Percentiles rank a stretch among this genome's conserved stretches.
These are phyloP conservation scores for Starmerella potacharoeniae DNA, from an alignment of 805 yeast genomes.

Conservation along the genomic window DNA sequence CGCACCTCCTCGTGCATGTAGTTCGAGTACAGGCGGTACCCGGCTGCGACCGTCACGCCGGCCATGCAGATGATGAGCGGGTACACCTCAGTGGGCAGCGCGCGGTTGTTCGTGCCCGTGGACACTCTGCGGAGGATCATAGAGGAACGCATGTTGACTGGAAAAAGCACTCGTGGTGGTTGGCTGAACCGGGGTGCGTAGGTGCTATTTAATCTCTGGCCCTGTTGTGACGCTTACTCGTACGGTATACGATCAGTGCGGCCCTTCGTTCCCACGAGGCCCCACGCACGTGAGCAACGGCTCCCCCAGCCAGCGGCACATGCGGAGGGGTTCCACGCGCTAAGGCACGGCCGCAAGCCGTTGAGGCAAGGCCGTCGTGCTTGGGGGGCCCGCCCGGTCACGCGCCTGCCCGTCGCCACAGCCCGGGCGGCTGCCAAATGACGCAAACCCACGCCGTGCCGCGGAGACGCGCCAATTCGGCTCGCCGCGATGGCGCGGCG, in stretches of 20 bases:
- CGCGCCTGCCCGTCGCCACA: too few species aligned
- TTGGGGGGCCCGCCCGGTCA: too few species aligned
- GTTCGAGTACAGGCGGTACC: conserved; percentile 20
- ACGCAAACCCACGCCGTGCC: too few species aligned
- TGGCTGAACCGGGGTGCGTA: not conserved
- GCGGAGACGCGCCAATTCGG: too few species aligned
- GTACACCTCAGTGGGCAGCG: conserved; percentile 21
- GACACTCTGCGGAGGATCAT: conserved; percentile 21
- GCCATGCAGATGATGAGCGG: conserved; percentile 21
- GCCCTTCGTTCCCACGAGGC: not conserved
- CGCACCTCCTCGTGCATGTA: conserved; percentile 21
- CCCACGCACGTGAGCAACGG: too few species aligned
- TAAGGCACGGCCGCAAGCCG: too few species aligned
- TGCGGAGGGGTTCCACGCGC: too few species aligned
- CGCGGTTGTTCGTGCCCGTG: conserved; percentile 5
- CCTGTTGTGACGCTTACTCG: not conserved
- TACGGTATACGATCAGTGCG: not conserved
- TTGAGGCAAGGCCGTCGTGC: too few species aligned
- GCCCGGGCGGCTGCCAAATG: too few species aligned
- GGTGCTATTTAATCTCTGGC: not conserved
- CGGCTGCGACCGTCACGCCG: conserved; percentile 17
- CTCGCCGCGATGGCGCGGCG: too few species aligned
- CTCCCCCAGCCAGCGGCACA: too few species aligned
- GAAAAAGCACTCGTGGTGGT: conserved; percentile 4
- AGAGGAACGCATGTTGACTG: conserved; percentile 21